Percentiles rank a stretch among this genome's conserved stretches.
phyloP scores from a whole-genome alignment of 164 flowering plant genomes.

The Dillenia suffruticosa region DNA sequence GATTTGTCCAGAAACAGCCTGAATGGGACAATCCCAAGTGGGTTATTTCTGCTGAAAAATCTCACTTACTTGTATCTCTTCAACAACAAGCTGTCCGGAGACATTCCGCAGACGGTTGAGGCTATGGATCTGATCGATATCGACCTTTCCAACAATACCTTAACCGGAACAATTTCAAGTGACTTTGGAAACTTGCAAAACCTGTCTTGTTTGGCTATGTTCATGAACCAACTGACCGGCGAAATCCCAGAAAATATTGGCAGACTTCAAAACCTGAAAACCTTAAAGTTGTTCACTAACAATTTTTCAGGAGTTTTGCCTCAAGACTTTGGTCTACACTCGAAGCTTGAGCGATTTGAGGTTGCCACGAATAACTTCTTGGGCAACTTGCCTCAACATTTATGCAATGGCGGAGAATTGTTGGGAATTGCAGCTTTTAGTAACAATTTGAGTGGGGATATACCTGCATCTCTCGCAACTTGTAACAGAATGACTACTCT shows the following conservation, averaged over 20 bases:
- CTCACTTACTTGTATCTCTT: conserved; percentile 35
- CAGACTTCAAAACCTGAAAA: conserved; percentile 18
- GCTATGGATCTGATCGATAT: conserved; percentile 30
- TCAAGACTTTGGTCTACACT: conserved; percentile 36
- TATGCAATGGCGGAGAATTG: conserved; percentile 30
- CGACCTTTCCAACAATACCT: conserved; percentile 50
- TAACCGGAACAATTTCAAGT: conserved; percentile 64
- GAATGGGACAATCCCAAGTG: conserved; percentile 47
- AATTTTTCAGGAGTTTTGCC: conserved; percentile 40
- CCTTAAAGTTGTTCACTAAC: conserved; percentile 33
- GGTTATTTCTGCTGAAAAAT: conserved; percentile 53
- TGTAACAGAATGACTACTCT: conserved; percentile 38
- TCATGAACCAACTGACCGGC: conserved; percentile 43
- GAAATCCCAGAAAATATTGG: conserved; percentile 36
- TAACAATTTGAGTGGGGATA: conserved; percentile 50
- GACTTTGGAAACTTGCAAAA: conserved; percentile 45
- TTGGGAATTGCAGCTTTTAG: conserved; percentile 34
- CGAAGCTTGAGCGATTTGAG: conserved; percentile 29
- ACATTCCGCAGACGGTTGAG: conserved; percentile 39
- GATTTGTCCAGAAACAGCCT: conserved; percentile 49
- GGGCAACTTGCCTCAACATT: conserved; percentile 42
- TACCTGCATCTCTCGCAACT: conserved; percentile 54
- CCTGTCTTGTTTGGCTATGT: conserved; percentile 28
- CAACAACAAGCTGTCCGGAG: conserved; percentile 48
- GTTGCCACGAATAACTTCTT: conserved; percentile 31